Conservation (phyloP, 805 yeast species). For the Candida ipomoeae region DNA sequence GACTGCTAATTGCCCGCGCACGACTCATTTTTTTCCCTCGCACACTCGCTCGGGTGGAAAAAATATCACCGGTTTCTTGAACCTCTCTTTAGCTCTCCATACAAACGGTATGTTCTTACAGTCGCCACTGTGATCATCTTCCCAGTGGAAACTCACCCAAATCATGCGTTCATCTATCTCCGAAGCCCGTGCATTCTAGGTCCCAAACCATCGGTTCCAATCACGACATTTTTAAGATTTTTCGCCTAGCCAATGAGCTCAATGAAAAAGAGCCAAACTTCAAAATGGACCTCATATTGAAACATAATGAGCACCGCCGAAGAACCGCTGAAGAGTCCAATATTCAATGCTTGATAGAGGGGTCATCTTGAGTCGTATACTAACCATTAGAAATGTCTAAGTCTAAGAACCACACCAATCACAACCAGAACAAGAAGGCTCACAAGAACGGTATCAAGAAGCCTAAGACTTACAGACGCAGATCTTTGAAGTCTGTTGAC, state of each 20-base stretch:
- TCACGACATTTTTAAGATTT: too few species aligned
- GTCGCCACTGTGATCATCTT: conserved; percentile 24
- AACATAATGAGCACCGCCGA: background rate
- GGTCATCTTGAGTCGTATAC: conserved; percentile 17
- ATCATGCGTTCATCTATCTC: conserved; percentile 99
- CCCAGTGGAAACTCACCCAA: conserved; percentile 88
- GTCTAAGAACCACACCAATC: conserved; percentile 99
- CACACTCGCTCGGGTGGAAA: conserved; percentile 10
- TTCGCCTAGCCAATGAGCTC: background rate
- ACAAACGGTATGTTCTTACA: conserved; percentile 16
- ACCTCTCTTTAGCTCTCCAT: conserved; percentile 8
- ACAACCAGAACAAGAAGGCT: conserved; percentile 99
- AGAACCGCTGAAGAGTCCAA: background rate
- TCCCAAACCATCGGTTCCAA: too few species aligned
- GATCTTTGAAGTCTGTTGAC: conserved; percentile 98
- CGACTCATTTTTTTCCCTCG: conserved; percentile 14
- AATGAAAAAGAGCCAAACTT: background rate
- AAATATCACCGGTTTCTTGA: conserved; percentile 6
- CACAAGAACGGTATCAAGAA: conserved; percentile 99
- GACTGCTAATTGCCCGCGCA: conserved; percentile 18
- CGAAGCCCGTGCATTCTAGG: conserved; percentile 34
- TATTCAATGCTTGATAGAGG: conserved; percentile 14
- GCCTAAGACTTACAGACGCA: conserved; percentile 97
- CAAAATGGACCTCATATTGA: background rate
- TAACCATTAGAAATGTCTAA: conserved; percentile 73